Base-by-base conservation (phyloP, 2,329 filamentous ascomycete species). In the Chrysoporthe deuterocubensis region DNA sequence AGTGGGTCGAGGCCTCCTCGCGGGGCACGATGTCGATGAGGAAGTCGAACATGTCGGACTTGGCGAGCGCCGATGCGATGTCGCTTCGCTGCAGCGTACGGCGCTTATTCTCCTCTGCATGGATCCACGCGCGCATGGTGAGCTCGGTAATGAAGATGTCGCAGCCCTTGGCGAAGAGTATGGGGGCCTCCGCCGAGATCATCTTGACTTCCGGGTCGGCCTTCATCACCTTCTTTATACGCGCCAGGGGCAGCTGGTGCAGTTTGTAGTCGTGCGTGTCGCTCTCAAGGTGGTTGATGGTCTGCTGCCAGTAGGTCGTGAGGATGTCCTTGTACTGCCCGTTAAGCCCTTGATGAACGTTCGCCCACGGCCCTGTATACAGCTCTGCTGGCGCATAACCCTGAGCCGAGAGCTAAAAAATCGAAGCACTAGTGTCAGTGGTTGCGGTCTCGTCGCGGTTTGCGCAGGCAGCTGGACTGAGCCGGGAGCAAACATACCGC, bases 211-310 rank as follows among this genome's bases (percentile, higher is more conserved):
- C 96, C 0, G 96, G 96, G 74, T 99, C 96, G 0, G 96, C 96
- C 82, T 99, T 99, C 96, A 99, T 99, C 72, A 99, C 96, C 80
- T 99, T 99, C 85, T 99, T 99, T 83, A 99, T 99, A 65, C 96
- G 91, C n/a, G 96, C 96, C 52, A 99, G 86, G 1, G 96, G 96
- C 50, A 99, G 86, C 79, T 98, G 96, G 79, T 99, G 96, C 67
- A 98, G 88, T 81, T 99, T 99, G 86, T 98, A 99, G 80, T 99
- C 96, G 79, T 99, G 96, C 61, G 92, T 93, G 75, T 98, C 96
- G 69, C 88, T 93, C 81, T 99, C 96, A 68, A 99, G 89, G 78
- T 97, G 94, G 73, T 91, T 95, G 82, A 99, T 97, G 71, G 94
- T 96, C 76, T 99, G 95, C 80, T 99, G 96, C 96, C 96, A 99